phyloP scores from a whole-genome alignment of 2,329 filamentous ascomycete species.

The Diaporthe vaccinii region DNA sequence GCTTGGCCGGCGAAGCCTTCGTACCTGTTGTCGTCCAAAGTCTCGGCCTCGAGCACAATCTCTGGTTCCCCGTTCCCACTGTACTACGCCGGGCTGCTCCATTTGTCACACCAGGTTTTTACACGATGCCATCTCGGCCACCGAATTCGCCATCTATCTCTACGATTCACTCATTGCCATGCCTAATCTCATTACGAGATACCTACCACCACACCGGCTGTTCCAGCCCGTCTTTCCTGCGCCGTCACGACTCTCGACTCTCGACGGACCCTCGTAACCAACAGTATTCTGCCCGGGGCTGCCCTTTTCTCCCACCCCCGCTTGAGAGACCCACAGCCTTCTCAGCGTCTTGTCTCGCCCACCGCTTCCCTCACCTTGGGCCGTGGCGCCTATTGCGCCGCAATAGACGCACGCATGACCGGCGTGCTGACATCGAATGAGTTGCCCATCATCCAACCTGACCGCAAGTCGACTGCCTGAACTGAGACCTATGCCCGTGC shows the following conservation, averaged over 20 bases:
- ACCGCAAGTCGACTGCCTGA: conserved; percentile 22
- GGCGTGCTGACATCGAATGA: background rate
- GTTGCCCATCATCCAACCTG: background rate
- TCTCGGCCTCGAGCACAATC: conserved; percentile 24
- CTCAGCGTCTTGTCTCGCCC: conserved; percentile 16
- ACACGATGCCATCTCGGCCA: conserved; percentile 26
- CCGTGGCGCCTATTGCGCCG: conserved; percentile 9
- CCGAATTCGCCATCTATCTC: conserved; percentile 28
- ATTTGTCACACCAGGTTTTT: conserved; percentile 24
- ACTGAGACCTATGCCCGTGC: conserved; percentile 19
- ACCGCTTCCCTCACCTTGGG: conserved; percentile 25
- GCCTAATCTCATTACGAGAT: conserved; percentile 28
- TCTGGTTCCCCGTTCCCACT: conserved; percentile 19
- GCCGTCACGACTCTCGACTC: conserved; percentile 21
- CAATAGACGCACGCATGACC: conserved; percentile 23
- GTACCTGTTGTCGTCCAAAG: background rate
- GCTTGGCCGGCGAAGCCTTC: conserved; percentile 6
- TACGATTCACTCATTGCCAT: conserved; percentile 12
- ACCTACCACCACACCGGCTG: conserved; percentile 14
- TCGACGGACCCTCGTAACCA: background rate
- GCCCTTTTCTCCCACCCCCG: conserved; percentile 10
- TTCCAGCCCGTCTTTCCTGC: conserved; percentile 7
- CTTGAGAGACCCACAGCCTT: conserved; percentile 26
- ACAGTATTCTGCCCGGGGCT: background rate
- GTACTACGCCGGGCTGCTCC: conserved; percentile 14